Evolutionary conservation across 768 basidiomycete species (phyloP), one percentile per base, ranked within the genome.

Genomic region (Russula earlei): DNA sequence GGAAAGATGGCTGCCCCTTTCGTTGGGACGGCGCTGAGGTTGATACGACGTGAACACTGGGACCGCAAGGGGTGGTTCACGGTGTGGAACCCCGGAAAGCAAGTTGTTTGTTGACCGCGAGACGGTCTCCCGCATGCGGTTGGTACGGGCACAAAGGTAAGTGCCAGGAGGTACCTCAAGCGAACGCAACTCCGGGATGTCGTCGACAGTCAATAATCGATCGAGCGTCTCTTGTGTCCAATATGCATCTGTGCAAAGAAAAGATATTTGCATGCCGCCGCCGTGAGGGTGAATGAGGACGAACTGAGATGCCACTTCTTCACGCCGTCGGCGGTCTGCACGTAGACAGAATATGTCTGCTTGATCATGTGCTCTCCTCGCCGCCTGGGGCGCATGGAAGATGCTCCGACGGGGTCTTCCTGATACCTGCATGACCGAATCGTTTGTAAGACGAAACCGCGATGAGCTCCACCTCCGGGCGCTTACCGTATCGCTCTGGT

Each of bases 181-280:
- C 34, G 66, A 63, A 10, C 76, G 73, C 44, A 90, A 75, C 41
- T 74, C 67, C 12, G 80, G 78, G 41, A 79, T 68, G 48, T 86
- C 79, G 49, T 84, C 77, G 42, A 90, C 75, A 3, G 79, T 82
- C 44, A 65, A 68, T 20, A 90, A 74, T 49, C 72, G 70, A 49
- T 83, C 74, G 31, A 80, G 66, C 0, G 81, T 78, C 29, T 84
- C 81, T 40, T 81, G 75, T 0, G 83, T 85, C 64, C 82, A 88
- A 69, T 90, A 90, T 9, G 87, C 87, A 63, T 87, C 87, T 90
- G 62, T n/a, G n/a, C n/a, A n/a, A n/a, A n/a, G n/a, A n/a, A n/a
- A n/a, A n/a, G n/a, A n/a, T n/a, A n/a, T n/a, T n/a, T n/a, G n/a
- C n/a, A n/a, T 44, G 37, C 27, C 19, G 19, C 25, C 22, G 17